Conservation (phyloP, 495 filamentous ascomycete genomes). For the Tricharina praecox region DNA sequence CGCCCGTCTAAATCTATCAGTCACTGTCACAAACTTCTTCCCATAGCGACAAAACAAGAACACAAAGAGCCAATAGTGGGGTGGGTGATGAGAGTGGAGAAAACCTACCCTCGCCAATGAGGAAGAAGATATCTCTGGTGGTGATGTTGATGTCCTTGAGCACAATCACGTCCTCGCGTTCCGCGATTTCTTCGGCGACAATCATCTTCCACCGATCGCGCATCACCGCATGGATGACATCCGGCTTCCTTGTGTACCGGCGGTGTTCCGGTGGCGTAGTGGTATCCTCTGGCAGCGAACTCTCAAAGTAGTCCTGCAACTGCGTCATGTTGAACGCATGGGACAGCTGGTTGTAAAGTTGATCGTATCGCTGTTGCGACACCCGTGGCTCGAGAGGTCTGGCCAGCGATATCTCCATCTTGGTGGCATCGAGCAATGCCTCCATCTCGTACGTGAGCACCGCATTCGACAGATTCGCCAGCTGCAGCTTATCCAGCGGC, state of each 20-base stretch:
- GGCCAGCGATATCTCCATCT: constrained; percentile 18
- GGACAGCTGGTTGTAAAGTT: constrained; percentile 13
- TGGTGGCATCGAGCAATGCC: constrained; percentile 8
- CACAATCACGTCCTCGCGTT: constrained; percentile 22
- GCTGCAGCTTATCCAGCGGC: constrained; percentile 6
- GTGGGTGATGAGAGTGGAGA: too few species aligned
- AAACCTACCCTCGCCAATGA: constrained; percentile 22
- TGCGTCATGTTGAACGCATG: constrained; percentile 15
- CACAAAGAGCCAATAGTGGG: background rate
- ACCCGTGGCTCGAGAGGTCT: constrained; percentile 8
- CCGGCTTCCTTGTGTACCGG: background rate
- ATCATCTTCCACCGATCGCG: constrained; percentile 15
- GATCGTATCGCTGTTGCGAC: constrained; percentile 17
- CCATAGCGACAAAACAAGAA: background rate
- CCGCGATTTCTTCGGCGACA: constrained; percentile 18
- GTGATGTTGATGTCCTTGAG: constrained; percentile 9
- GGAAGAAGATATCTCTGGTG: constrained; percentile 24
- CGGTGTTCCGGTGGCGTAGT: background rate
- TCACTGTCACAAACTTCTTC: constrained; percentile 8
- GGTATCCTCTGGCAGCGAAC: background rate
- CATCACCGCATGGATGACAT: constrained; percentile 15
- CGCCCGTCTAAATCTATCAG: constrained; percentile 21
- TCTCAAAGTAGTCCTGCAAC: constrained; percentile 14
- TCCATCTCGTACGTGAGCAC: constrained; percentile 7
- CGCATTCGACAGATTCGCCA: constrained; percentile 6